Base-by-base conservation (phyloP, 148 eudicot species). In the Talinum fruticosum region DNA sequence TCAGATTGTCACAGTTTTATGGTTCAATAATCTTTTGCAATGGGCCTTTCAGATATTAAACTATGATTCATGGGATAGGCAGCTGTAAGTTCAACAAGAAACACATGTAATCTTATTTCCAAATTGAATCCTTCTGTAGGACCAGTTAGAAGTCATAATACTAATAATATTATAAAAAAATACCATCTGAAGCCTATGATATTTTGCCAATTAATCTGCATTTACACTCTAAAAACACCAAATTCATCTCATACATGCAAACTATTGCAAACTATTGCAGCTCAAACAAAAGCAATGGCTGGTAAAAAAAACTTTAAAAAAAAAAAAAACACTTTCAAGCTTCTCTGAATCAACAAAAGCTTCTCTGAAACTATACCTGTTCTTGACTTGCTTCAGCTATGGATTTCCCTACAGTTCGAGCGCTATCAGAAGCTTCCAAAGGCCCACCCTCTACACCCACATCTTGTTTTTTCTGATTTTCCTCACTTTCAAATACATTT, bases 401-500 rank as follows among this genome's bases (percentile, higher is more conserved):
- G 37, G 61, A 44, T 68, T 71, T 76, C 49, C 35, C 67, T 2
- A 44, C 67, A 71, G 23, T 29, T 3, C 51, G 78, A 80, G 47
- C 47, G 2, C 8, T 41, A 72, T 6, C 33, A 65, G 5, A 78
- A 67, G 24, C 30, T 19, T 78, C 74, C 34, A 73, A 68, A 54
- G 84, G 76, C 57, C 64, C 29, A 33, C 64, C 74, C 24, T 72
- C 78, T 53, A 77, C 38, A 6, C n/a, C 49, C 12, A 28, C 69
- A 28, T 73, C 83, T 12, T 76, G 64, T 28, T 57, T 19, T 3
- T 66, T 14, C 69, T 37, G 47, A 24, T 37, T 53, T 13, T 29
- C 79, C 45, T 66, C 80, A 77, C 41, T 61, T 54, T 64, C 81
- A 82, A 53, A 18, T 75, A 53, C 75, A 78, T 36, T 26, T 78